These are phyloP conservation scores for Scheffersomyces parashehatae DNA, from an alignment of 1,139 yeast species.

Conservation along the genomic window DNA sequence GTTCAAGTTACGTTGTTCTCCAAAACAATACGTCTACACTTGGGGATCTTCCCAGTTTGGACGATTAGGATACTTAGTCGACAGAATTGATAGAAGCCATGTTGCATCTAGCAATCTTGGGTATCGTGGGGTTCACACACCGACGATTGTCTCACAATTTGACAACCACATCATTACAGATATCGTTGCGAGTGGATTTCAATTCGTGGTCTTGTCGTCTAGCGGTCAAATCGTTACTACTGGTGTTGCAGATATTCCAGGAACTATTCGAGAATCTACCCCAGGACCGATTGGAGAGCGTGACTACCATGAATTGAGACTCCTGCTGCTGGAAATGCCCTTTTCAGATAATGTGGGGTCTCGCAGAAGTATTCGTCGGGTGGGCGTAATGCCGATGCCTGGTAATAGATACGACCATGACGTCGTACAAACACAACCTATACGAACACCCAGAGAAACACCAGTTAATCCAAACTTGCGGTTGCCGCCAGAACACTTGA, in stretches of 20 bases:
- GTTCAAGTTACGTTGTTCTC: constrained; percentile 42
- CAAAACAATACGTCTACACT: constrained; percentile 49
- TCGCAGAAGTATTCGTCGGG: constrained; percentile 14
- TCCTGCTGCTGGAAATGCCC: constrained; percentile 5
- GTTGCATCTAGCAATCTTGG: constrained; percentile 12
- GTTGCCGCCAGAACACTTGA: constrained; percentile 21
- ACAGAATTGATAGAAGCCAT: constrained; percentile 29
- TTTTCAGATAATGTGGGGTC: constrained; percentile 11
- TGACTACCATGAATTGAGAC: constrained; percentile 13
- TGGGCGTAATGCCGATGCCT: constrained; percentile 7
- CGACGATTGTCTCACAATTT: constrained; percentile 36
- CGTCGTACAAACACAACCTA: constrained; percentile 1
- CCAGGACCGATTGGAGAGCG: constrained; percentile 22
- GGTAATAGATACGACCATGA: constrained; percentile 9
- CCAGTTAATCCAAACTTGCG: constrained; percentile 20
- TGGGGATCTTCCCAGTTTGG: constrained; percentile 64
- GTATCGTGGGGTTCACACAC: constrained; percentile 37
- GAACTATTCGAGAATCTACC: constrained; percentile 6
- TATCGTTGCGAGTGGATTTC: constrained; percentile 64
- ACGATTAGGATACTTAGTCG: constrained; percentile 54
- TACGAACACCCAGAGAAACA: constrained; percentile 4
- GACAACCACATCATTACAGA: constrained; percentile 48
- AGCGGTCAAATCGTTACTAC: background rate
- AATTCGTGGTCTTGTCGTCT: background rate
- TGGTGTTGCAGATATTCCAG: background rate